Evolutionary conservation across 1,284 basidiomycete species (phyloP), one percentile per base, ranked within the genome.

Genomic region (Ustilago crameri): DNA sequence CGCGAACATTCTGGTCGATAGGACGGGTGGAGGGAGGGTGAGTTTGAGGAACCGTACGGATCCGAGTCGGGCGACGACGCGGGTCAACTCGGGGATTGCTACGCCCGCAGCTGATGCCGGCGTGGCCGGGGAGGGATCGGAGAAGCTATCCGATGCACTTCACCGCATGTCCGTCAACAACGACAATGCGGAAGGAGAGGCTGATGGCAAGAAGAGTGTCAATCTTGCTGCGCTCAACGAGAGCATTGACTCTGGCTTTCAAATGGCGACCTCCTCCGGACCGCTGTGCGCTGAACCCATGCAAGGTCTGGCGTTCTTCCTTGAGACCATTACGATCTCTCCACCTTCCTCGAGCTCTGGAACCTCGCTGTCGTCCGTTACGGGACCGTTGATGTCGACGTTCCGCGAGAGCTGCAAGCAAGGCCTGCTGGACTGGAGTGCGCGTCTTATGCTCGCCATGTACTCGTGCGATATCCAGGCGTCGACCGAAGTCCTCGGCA

Each of bases 401-500:
- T 89, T 94, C 42, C 88, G 91, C 80, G 96, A 98, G 79, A 90
- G 92, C 0, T 98, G 93, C 81, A 88, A 91, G 60, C 90, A 89
- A 68, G 94, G 91, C 0, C 84, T 99, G 67, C 86, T 98, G 45
- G 96, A 98, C 84, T 99, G 96, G 96, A 96, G 93, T 9, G 96
- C 96, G 17, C 88, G 96, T 41, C 87, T 98, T 74, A 93, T 96
- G 90, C 86, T 98, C 55, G 96, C 96, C 1, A 98, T 98, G 93
- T 99, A 99, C 85, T 91, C 91, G 7, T 99, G 96, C 85, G 95
- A 98, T 82, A 98, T 99, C 65, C 96, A 98, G 85, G 93, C 95
- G 1, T 94, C 95, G 9, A 93, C 93, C 78, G 96, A 98, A 71
- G 96, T 98, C 0, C 88, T 98, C 41, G 96, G 96, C 8, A 98